Percentiles rank a stretch among this genome's conserved stretches.
Evolutionary conservation across 1,284 basidiomycete species (phyloP).

Genomic region (Rhizoctonia solani): DNA sequence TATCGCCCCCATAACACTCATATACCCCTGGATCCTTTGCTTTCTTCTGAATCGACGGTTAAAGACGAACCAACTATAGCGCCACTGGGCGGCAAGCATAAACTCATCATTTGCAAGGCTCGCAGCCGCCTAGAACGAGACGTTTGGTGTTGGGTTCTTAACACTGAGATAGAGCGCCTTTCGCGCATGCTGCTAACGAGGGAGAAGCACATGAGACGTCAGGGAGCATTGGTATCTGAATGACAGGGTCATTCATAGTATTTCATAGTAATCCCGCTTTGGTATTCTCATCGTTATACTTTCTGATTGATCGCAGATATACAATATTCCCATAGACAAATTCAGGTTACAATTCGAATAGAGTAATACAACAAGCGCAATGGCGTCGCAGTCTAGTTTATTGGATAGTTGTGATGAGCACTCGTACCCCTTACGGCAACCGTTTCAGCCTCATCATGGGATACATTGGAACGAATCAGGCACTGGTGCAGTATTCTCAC

Average conservation of each 20-base stretch:
- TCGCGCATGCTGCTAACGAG: constrained; percentile 43
- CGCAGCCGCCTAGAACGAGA: constrained; percentile 81
- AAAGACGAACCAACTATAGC: constrained; percentile 49
- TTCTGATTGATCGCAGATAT: no score
- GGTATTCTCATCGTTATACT: not conserved
- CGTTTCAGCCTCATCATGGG: not conserved
- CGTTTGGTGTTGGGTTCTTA: constrained; percentile 85
- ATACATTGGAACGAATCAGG: no score
- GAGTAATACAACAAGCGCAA: no score
- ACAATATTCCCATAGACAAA: no score
- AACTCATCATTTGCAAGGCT: constrained; percentile 68
- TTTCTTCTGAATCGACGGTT: not conserved
- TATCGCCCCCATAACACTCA: constrained; percentile 38
- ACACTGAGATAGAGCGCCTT: constrained; percentile 79
- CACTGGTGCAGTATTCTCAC: no score
- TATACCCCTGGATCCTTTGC: constrained; percentile 14
- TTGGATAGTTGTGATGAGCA: no score
- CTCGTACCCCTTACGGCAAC: not conserved
- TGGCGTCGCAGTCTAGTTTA: no score
- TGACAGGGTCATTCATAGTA: no score
- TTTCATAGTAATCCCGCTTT: not conserved
- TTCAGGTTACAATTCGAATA: no score
- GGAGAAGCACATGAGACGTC: constrained; percentile 43
- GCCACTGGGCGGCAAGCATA: constrained; percentile 62
- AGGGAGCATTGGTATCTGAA: constrained; percentile 23